A percentile compares a stretch with the other conserved stretches of the same genome.
Evolutionary conservation across 208 protist species (phyloP).

Genomic region (Acanthamoeba culbertsoni): DNA sequence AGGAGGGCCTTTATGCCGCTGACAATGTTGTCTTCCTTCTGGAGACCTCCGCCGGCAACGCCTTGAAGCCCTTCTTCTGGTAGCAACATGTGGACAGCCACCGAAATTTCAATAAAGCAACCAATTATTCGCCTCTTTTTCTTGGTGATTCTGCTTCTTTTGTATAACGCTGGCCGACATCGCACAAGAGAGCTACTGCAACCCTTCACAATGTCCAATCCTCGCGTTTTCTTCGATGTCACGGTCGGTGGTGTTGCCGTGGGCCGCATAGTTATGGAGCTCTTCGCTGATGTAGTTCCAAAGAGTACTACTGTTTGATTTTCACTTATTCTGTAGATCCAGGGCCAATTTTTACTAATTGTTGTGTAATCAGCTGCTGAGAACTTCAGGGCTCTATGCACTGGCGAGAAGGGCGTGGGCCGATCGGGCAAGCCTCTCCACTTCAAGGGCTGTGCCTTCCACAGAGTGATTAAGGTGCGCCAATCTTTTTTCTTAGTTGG

Average conservation of each 20-base stretch:
- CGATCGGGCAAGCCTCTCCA: conserved; percentile 92
- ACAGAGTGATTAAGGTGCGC: conserved; percentile 52
- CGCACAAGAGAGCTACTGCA: too few relatives aligned
- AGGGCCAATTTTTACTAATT: background rate
- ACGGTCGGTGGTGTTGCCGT: conserved; percentile 86
- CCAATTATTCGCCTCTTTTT: too few relatives aligned
- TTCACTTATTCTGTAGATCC: background rate
- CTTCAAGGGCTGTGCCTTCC: conserved; percentile 88
- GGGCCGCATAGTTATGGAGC: conserved; percentile 91
- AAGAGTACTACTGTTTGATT: background rate
- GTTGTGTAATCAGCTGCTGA: conserved; percentile 58
- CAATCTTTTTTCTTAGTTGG: too few relatives aligned
- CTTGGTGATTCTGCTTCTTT: too few relatives aligned
- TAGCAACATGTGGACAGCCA: background rate
- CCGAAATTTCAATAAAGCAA: background rate
- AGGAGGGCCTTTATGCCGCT: background rate
- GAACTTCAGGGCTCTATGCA: conserved; percentile 86
- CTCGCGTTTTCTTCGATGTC: conserved; percentile 90
- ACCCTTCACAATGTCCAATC: conserved; percentile 26
- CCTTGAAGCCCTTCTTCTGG: background rate
- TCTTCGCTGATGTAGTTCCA: conserved; percentile 84
- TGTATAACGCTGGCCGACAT: too few relatives aligned
- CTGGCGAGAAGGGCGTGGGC: conserved; percentile 89
- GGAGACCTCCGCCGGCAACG: background rate
- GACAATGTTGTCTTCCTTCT: background rate